phyloP scores from a whole-genome alignment of 2,329 filamentous ascomycete species.

The Penicillium rolfsii region DNA sequence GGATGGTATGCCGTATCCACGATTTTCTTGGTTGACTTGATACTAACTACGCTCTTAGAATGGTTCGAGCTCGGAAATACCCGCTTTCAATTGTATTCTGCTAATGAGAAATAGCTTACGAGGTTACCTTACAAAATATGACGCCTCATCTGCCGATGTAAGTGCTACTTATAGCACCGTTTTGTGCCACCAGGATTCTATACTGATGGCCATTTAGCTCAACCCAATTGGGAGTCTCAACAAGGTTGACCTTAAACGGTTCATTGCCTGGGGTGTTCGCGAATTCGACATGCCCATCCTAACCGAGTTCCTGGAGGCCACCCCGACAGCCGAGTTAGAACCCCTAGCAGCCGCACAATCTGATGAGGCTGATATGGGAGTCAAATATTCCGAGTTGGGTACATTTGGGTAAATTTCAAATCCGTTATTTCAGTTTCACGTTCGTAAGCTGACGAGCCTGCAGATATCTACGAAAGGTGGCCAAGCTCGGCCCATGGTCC shows the following conservation, averaged over 20 bases:
- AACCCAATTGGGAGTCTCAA: constrained; percentile 54
- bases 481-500: constrained; percentile 58
- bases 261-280: constrained; percentile 66
- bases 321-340: constrained; percentile 66
- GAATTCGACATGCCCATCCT: constrained; percentile 68
- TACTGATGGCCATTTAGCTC: constrained; percentile 27
- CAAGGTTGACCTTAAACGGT: constrained; percentile 71
- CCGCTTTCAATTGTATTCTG: not conserved
- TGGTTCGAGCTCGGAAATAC: constrained; percentile 40
- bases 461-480: constrained; percentile 57
- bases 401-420: constrained; percentile 48
- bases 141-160: constrained; percentile 60
- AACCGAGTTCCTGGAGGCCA: constrained; percentile 65
- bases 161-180: constrained; percentile 29
- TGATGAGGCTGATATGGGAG: constrained; percentile 61
- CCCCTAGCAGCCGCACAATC: constrained; percentile 65
- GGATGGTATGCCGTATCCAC: constrained; percentile 42
- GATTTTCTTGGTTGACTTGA: not conserved
- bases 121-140: constrained; percentile 72
- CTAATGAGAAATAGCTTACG: constrained; percentile 31
- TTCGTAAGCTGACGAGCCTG: constrained; percentile 53
- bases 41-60: constrained; percentile 28
- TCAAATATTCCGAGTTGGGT: constrained; percentile 59
- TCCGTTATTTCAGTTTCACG: not conserved
- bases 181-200: constrained; percentile 54